A percentile compares a stretch with the other conserved stretches of the same genome.
phyloP scores from a whole-genome alignment of 2,329 filamentous ascomycete species.

The Alternaria tenuissima region DNA sequence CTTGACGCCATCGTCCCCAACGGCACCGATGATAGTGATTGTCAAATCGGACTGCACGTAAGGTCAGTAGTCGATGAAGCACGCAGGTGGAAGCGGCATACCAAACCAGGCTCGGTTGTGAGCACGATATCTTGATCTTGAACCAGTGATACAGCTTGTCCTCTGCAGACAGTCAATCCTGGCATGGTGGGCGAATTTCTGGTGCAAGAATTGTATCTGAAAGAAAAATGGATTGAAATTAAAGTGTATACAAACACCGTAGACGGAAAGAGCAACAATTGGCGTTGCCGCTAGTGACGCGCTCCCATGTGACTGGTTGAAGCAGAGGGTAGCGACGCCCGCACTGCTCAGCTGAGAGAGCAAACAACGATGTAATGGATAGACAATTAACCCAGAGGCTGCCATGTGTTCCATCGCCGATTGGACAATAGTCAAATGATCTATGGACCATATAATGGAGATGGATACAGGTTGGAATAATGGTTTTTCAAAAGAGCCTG shows the following conservation, averaged over 20 bases:
- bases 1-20: constrained; percentile 11
- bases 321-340: background rate
- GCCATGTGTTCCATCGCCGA: background rate
- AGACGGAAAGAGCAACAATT: constrained; percentile 9
- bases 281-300: constrained; percentile 15
- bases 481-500: background rate
- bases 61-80: background rate
- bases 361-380: background rate
- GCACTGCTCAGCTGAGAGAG: background rate
- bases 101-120: constrained; percentile 6
- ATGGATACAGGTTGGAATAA: background rate
- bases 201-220: background rate
- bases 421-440: background rate
- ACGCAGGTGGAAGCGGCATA: background rate
- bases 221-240: background rate
- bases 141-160: constrained; percentile 6
- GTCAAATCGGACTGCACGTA: constrained; percentile 12
- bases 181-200: constrained; percentile 3
- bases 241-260: background rate
- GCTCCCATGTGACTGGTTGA: background rate
- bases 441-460: background rate
- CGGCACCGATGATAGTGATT: constrained; percentile 18
- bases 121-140: constrained; percentile 20
- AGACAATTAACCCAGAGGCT: background rate
- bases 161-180: constrained; percentile 3